Evolutionary conservation across 225 moss, liverwort and hornwort species (phyloP).

Genomic region (Climacium dendroides): DNA sequence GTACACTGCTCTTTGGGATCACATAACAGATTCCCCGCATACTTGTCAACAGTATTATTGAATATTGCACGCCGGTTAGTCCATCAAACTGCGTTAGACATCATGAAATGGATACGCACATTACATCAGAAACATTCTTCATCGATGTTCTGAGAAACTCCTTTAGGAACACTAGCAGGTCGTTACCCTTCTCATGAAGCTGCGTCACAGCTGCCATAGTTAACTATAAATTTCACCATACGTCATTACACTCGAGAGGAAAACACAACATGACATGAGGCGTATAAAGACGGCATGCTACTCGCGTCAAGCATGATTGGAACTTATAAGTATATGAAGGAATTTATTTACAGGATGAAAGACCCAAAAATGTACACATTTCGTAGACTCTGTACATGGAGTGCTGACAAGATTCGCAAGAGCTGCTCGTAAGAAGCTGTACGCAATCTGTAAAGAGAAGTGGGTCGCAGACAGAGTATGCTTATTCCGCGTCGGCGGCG

Average conservation of each 20-base stretch:
- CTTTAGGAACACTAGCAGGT: too few species aligned
- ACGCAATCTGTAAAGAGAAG: neutral
- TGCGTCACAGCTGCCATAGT: neutral
- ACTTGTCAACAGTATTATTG: too few species aligned
- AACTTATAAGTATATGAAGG: neutral
- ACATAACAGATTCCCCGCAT: neutral
- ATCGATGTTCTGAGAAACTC: neutral
- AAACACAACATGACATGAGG: neutral
- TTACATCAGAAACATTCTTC: too few species aligned
- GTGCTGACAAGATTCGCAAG: neutral
- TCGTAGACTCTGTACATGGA: neutral
- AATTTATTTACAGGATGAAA: neutral
- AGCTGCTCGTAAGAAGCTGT: neutral
- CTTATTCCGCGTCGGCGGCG: neutral
- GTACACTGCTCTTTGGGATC: neutral
- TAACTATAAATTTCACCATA: neutral
- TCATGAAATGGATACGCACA: too few species aligned
- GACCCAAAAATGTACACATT: neutral
- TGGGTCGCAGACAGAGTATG: neutral
- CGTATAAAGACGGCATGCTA: neutral
- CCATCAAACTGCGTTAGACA: too few species aligned
- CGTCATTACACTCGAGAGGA: neutral
- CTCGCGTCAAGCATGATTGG: neutral
- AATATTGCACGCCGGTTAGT: too few species aligned
- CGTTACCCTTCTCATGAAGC: neutral